Evolutionary conservation across 768 basidiomycete genomes (phyloP).

Genomic region (Suillus luteus): DNA sequence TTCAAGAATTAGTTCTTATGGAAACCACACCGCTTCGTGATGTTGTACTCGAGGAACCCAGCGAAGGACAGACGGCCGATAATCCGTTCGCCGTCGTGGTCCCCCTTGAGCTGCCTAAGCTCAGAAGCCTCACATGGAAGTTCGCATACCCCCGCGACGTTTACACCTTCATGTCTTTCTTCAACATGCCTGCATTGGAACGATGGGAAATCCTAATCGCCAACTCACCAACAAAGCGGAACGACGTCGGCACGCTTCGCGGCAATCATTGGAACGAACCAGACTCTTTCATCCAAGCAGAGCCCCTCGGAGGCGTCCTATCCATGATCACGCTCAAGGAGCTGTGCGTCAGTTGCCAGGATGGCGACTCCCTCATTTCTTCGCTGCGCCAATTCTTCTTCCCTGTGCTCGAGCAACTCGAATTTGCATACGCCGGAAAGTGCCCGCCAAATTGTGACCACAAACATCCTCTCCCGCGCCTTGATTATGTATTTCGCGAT

Average conservation of each 20-base stretch:
- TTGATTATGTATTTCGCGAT: constrained; percentile 57
- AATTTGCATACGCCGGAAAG: constrained; percentile 42
- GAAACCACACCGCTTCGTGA: constrained; percentile 47
- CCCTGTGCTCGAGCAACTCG: constrained; percentile 46
- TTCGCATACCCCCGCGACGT: constrained; percentile 45
- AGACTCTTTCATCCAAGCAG: constrained; percentile 31
- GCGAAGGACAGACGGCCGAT: constrained; percentile 14
- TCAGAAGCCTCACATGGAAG: constrained; percentile 51
- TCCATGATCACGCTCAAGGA: constrained; percentile 39
- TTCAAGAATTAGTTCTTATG: constrained; percentile 45
- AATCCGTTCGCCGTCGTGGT: constrained; percentile 18
- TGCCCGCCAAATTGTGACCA: constrained; percentile 16
- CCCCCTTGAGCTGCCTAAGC: constrained; percentile 37
- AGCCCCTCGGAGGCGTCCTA: constrained; percentile 30
- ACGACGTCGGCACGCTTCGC: constrained; percentile 30
- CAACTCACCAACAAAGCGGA: constrained; percentile 31
- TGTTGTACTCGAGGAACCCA: constrained; percentile 20
- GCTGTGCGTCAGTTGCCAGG: constrained; percentile 43
- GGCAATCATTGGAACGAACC: constrained; percentile 32
- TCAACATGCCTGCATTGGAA: constrained; percentile 42
- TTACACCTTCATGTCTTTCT: constrained; percentile 44
- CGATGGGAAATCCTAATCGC: constrained; percentile 48
- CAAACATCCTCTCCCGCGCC: constrained; percentile 41
- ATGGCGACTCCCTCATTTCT: constrained; percentile 40
- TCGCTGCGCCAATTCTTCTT: constrained; percentile 47